These are phyloP conservation scores for Fusarium sp. DNA, from an alignment of 2,329 filamentous ascomycete species.

Conservation along the genomic window DNA sequence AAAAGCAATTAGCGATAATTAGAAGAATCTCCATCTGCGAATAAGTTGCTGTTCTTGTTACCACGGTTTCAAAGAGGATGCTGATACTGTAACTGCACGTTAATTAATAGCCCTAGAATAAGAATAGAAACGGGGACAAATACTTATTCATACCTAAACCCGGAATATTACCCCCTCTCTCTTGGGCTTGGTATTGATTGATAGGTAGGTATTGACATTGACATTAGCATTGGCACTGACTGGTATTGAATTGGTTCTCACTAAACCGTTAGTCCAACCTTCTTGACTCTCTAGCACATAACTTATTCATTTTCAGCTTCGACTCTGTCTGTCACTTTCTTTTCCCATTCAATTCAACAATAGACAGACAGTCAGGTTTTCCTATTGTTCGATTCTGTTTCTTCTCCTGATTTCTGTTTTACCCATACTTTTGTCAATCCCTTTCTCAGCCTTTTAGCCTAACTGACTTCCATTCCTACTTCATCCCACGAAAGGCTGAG, in stretches of 20 bases:
- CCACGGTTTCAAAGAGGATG: not conserved
- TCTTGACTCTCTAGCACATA: constrained; percentile 24
- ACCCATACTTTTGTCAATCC: constrained; percentile 11
- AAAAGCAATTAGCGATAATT: constrained; percentile 33
- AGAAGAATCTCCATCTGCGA: not conserved
- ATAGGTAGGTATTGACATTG: not conserved
- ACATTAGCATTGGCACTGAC: not conserved
- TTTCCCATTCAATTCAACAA: constrained; percentile 19
- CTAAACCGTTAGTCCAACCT: constrained; percentile 14
- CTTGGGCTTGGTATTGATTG: not conserved
- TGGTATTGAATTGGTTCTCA: not conserved
- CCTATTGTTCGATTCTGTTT: constrained; percentile 8
- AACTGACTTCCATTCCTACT: constrained; percentile 18
- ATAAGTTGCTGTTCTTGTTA: not conserved
- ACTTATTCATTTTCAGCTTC: constrained; percentile 6
- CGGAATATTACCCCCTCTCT: not conserved
- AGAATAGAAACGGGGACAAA: not conserved
- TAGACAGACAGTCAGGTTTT: constrained; percentile 2
- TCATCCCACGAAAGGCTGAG: constrained; percentile 43
- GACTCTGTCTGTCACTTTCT: constrained; percentile 3
- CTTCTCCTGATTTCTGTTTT: not conserved
- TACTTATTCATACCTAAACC: not conserved
- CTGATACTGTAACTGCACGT: not conserved
- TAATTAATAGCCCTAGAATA: not conserved
- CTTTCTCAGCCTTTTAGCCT: constrained; percentile 1